Evolutionary conservation across 208 protist species (phyloP).

Genomic region (Leishmania tropica): DNA sequence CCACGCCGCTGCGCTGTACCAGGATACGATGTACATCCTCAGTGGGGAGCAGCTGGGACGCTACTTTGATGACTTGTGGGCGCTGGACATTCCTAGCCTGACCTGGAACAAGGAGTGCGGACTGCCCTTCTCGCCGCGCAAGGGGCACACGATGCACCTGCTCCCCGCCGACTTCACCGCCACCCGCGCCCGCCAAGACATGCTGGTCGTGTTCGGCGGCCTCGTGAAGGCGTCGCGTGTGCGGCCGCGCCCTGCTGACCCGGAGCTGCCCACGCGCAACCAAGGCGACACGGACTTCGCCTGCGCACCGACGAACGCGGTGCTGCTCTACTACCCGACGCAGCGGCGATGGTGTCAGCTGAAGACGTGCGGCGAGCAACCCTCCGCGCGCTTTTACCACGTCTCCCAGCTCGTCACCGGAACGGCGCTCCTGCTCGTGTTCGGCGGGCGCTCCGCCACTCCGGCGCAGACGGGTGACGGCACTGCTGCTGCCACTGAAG

Average conservation of each 20-base stretch:
- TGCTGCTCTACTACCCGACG: slow-evolving; percentile 36
- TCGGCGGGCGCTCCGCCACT: slow-evolving; percentile 44
- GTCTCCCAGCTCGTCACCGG: slow-evolving; percentile 41
- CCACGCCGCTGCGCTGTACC: slow-evolving; percentile 42
- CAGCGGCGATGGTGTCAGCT: slow-evolving; percentile 40
- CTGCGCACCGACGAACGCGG: slow-evolving; percentile 32
- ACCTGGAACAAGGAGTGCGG: slow-evolving; percentile 29
- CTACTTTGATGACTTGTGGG: slow-evolving; percentile 52
- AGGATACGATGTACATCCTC: slow-evolving; percentile 48
- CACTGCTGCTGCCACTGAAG: slow-evolving; percentile 3
- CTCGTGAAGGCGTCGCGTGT: slow-evolving; percentile 24
- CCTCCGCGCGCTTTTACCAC: slow-evolving; percentile 51
- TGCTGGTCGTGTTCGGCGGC: slow-evolving; percentile 56
- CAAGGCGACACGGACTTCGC: slow-evolving; percentile 22
- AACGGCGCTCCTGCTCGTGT: slow-evolving; percentile 55
- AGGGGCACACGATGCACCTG: slow-evolving; percentile 53
- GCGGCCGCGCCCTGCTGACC: slow-evolving; percentile 29
- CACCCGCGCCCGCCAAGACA: slow-evolving; percentile 32
- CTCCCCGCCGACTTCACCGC: slow-evolving; percentile 38
- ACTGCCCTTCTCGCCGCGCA: slow-evolving; percentile 47
- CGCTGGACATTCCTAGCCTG: slow-evolving; percentile 20
- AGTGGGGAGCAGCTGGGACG: slow-evolving; percentile 39
- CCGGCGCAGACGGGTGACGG: slow-evolving; percentile 1
- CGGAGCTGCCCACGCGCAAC: slow-evolving; percentile 21
- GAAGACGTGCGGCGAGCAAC: slow-evolving; percentile 37